Evolutionary conservation across 1,284 basidiomycete genomes (phyloP).

Genomic region (Entoloma clypeatum): DNA sequence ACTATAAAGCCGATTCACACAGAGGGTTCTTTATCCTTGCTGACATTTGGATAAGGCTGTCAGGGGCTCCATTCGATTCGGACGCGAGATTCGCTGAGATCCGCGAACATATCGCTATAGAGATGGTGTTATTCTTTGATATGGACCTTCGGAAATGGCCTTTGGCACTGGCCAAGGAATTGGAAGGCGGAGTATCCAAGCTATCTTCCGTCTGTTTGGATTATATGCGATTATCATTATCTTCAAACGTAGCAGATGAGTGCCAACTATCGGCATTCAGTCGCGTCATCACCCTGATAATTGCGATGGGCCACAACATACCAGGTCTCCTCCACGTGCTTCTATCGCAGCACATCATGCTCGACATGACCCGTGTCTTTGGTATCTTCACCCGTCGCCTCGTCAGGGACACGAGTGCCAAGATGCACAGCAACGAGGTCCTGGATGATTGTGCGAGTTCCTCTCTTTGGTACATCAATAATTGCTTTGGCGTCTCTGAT

Average conservation of each 20-base stretch:
- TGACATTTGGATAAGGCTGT: constrained; percentile 9
- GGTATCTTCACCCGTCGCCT: not conserved
- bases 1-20: too few species aligned
- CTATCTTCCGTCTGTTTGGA: constrained; percentile 4
- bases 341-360: constrained; percentile 10
- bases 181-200: constrained; percentile 8
- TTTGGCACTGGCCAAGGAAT: not conserved
- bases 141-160: not conserved
- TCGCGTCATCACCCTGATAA: constrained; percentile 2
- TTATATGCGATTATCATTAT: constrained; percentile 4
- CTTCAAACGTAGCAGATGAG: not conserved
- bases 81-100: not conserved
- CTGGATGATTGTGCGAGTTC: constrained; percentile 1
- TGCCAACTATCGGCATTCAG: not conserved
- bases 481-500: constrained; percentile 6
- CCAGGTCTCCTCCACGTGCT: constrained; percentile 8
- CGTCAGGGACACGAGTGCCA: not conserved
- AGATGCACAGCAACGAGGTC: not conserved
- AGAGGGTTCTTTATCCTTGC: constrained; percentile 4
- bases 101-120: not conserved
- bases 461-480: not conserved
- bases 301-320: not conserved
- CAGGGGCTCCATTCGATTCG: constrained; percentile 1
- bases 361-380: constrained; percentile 8
- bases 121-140: not conserved